A percentile compares a stretch with the other conserved stretches of the same genome.
phyloP scores from a whole-genome alignment of 2,329 filamentous ascomycete genomes.

The Phaeosphaeriaceae sp. region DNA sequence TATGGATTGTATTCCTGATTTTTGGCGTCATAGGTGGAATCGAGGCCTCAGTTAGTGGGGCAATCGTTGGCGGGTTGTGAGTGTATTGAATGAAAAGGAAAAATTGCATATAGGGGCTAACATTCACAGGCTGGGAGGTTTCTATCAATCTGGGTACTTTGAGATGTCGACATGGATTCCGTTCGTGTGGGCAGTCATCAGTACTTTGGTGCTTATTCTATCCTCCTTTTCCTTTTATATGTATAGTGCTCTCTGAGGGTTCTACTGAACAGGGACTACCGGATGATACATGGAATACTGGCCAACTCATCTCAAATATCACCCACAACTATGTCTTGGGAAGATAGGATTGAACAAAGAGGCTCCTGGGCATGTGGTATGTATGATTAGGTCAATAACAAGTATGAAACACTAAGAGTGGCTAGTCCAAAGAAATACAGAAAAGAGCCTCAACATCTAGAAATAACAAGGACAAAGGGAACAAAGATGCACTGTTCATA shows the following conservation, averaged over 20 bases:
- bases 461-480: neutral
- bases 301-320: neutral
- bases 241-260: slow-evolving; percentile 74
- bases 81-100: slow-evolving; percentile 39
- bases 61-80: slow-evolving; percentile 79
- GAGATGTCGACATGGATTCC: slow-evolving; percentile 95
- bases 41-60: slow-evolving; percentile 81
- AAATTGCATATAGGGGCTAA: slow-evolving; percentile 11
- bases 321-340: neutral
- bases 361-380: no score
- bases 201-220: slow-evolving; percentile 79
- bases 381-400: no score
- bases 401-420: no score
- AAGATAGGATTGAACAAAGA: no score
- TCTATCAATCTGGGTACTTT: slow-evolving; percentile 83
- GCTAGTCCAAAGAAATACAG: neutral
- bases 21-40: slow-evolving; percentile 75
- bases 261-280: no score
- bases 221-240: slow-evolving; percentile 95
- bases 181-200: slow-evolving; percentile 85
- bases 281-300: neutral
- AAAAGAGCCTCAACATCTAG: neutral
- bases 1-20: slow-evolving; percentile 75
- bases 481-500: slow-evolving; percentile 7
- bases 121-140: slow-evolving; percentile 69